Conservation (phyloP, 2,329 filamentous ascomycete genomes). For the Beauveria sp. region DNA sequence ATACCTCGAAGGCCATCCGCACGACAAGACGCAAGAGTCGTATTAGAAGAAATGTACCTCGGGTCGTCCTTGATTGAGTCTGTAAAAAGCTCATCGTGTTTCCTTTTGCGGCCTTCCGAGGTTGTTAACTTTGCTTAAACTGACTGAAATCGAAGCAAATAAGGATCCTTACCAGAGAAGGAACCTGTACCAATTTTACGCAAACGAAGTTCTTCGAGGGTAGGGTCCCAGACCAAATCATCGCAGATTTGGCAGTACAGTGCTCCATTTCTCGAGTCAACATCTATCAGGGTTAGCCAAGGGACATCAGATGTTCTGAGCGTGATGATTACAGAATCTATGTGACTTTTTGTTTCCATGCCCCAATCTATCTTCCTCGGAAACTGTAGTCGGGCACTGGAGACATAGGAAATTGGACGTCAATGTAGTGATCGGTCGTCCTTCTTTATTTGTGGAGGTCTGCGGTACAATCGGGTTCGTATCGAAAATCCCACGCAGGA, state of each 20-base stretch:
- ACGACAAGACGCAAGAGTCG: conserved; percentile 70
- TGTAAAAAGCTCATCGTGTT: conserved; percentile 62
- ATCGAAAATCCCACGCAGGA: conserved; percentile 65
- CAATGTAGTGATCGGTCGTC: conserved; percentile 50
- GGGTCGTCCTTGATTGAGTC: conserved; percentile 64
- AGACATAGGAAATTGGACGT: conserved; percentile 66
- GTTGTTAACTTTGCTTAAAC: conserved; percentile 5
- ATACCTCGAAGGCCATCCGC: conserved; percentile 85
- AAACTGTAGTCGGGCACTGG: conserved; percentile 64
- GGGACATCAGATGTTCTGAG: background rate
- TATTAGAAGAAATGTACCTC: conserved; percentile 69
- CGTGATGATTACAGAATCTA: conserved; percentile 55
- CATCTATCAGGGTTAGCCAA: conserved; percentile 44
- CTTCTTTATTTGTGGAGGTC: conserved; percentile 53
- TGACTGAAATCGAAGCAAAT: background rate
- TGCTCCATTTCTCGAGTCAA: conserved; percentile 67
- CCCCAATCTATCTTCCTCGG: conserved; percentile 55
- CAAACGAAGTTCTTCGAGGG: conserved; percentile 66
- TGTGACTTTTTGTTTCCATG: conserved; percentile 65
- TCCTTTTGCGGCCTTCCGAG: conserved; percentile 58
- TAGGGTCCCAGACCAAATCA: conserved; percentile 77
- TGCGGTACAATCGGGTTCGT: conserved; percentile 56
- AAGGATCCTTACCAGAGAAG: conserved; percentile 49
- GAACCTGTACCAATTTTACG: conserved; percentile 61
- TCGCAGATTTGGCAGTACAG: conserved; percentile 77